phyloP scores from a whole-genome alignment of 352 stramenopile genomes.

The Elongisporangium undulatum region DNA sequence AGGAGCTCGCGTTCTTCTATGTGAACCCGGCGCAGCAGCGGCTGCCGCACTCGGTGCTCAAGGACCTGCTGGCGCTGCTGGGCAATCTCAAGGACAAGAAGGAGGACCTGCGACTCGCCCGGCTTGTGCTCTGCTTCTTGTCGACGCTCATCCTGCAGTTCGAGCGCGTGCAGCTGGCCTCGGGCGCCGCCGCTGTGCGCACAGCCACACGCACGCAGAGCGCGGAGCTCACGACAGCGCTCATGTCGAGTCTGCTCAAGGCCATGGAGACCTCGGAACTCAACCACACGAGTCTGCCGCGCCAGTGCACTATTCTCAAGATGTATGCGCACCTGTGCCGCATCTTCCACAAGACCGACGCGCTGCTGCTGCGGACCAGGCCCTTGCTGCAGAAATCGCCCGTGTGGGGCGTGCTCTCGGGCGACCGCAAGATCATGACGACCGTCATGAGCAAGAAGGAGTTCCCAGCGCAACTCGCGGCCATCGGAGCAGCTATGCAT shows the following conservation, averaged over 20 bases:
- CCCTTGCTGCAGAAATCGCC: constrained; percentile 51
- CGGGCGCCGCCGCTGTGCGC: neutral
- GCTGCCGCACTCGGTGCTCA: constrained; percentile 62
- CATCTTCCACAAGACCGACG: constrained; percentile 42
- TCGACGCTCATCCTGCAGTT: constrained; percentile 61
- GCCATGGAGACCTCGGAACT: constrained; percentile 50
- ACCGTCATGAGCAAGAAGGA: constrained; percentile 45
- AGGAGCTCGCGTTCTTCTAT: constrained; percentile 73
- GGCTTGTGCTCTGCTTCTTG: constrained; percentile 59
- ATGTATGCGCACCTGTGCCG: constrained; percentile 59
- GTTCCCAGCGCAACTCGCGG: constrained; percentile 41
- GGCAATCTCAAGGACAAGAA: constrained; percentile 78
- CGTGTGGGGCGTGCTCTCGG: constrained; percentile 30
- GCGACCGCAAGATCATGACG: constrained; percentile 45
- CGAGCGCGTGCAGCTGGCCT: constrained; percentile 25
- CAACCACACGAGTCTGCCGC: constrained; percentile 34
- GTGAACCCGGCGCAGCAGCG: constrained; percentile 41
- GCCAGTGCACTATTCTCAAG: constrained; percentile 46
- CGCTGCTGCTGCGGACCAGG: constrained; percentile 28
- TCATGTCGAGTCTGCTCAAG: constrained; percentile 37
- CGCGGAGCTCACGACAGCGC: constrained; percentile 38
- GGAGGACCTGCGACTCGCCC: constrained; percentile 64
- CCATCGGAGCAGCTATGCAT: constrained; percentile 48
- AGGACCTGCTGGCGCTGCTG: constrained; percentile 59
- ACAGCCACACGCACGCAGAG: constrained; percentile 26